Evolutionary conservation across 2,329 filamentous ascomycete species (phyloP), one percentile per base, ranked within the genome.

Genomic region (Delphinella strobiligena): DNA sequence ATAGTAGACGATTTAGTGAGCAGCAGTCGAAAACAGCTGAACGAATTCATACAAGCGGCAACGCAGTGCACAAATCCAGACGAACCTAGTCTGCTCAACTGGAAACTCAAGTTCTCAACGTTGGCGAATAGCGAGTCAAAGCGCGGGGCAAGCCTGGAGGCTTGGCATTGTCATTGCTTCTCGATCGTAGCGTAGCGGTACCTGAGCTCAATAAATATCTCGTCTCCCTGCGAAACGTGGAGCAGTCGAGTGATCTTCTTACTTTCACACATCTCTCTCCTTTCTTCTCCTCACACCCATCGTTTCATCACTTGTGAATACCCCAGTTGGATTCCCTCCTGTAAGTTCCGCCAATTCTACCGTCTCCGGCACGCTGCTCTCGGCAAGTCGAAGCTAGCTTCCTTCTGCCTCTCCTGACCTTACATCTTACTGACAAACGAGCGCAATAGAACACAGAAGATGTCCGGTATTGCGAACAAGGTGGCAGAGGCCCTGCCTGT

Each of bases 401-500:
- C 12, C 12, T 27, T 27, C 22, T 27, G 22, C 7, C 12, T 27
- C 12, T 12, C 7, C 22, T 27, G 22, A 27, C 22, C 22, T 7
- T 7, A 27, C 22, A 27, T 27, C 22, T 27, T 27, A 7, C 22
- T 12, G 12, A 27, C 22, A 27, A 12, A n/a, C n/a, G n/a, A n/a
- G n/a, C n/a, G n/a, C n/a, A n/a, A n/a, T n/a, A n/a, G n/a, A n/a
- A n/a, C n/a, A n/a, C 22, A 27, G 7, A 27, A 27, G 7, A 27
- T 27, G 22, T 37, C 39, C 29, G 34, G 36, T 14, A 89, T 89
- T 82, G 78, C 82, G 49, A 71, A 75, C 56, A 68, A 69, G 52
- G 68, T 78, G 53, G 86, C 76, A 69, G 78, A 75, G 65, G 82
- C 84, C 48, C 69, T 95, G 53, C 86, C 88, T 49, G 72, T 82